phyloP scores from a whole-genome alignment of 78 protist genomes.

The Dictyostelium brefeldianum region DNA sequence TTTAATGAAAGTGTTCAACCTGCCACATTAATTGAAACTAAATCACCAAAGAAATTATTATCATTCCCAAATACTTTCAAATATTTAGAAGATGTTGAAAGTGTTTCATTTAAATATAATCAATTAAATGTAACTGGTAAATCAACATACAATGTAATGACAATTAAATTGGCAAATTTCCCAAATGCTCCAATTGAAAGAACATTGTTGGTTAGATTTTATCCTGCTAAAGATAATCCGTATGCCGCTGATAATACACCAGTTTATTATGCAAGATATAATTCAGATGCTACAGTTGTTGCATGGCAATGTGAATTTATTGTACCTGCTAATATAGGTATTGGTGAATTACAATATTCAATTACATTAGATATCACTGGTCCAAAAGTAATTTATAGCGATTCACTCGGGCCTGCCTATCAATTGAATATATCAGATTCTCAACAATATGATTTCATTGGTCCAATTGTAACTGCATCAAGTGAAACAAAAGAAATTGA shows the following conservation, averaged over 20 bases:
- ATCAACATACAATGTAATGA: neutral
- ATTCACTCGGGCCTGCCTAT: neutral
- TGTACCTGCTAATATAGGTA: neutral
- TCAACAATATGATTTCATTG: neutral
- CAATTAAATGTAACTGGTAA: neutral
- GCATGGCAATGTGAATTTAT: neutral
- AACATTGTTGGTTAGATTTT: neutral
- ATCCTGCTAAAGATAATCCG: neutral
- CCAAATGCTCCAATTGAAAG: neutral
- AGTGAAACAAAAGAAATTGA: no score
- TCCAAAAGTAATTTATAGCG: neutral
- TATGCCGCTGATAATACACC: neutral
- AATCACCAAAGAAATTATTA: neutral
- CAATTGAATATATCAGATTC: slow-evolving; percentile 25
- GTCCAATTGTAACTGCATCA: neutral
- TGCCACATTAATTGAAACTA: no score
- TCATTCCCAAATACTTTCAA: neutral
- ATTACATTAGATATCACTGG: neutral
- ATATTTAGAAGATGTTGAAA: neutral
- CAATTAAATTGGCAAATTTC: neutral
- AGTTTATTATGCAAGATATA: neutral
- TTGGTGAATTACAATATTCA: neutral
- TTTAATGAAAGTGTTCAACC: neutral
- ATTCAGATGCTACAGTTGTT: neutral
- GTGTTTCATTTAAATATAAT: neutral